Evolutionary conservation across 805 yeast species (phyloP), one percentile per base, ranked within the genome.

Genomic region (Cephaloascus albidus): DNA sequence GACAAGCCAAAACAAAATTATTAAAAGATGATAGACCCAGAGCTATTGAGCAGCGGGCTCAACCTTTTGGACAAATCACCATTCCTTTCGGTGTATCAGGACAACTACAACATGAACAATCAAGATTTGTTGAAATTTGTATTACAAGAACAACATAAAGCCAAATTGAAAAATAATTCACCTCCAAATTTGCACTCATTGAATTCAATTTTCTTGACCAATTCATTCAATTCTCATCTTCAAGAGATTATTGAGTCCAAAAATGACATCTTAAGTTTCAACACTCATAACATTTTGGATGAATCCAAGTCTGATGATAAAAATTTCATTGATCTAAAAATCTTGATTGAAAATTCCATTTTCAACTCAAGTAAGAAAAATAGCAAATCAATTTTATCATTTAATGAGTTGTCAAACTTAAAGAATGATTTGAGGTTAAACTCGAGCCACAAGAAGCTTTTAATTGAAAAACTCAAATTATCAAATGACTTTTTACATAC

Each of bases 331-430:
- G 64, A 66, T 45, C 51, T 69, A 47, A 60, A 63, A 45, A 58
- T 69, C 2, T 55, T 69, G 39, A 68, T 69, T 37, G 74, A 69
- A 47, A 68, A 68, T 46, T 58, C 70, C 3, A 61, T 65, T 15
- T 63, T 66, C 41, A 23, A 23, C 28, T 8, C 6, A 6, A 23
- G 28, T 12, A 60, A 58, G 36, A 51, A 65, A 27, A 53, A 56
- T 38, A 58, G 55, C 38, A 54, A 60, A 33, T 51, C 65, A 16
- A 55, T 66, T 4, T 42, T 66, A 20, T 51, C 68, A 3, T 47
- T 65, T 17, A 38, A 51, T 15, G 43, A 54, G 18, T 47, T 64
- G 36, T 51, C 55, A 20, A 41, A 37, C 6, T 42, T 66, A 43
- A 64, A 42, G 40, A 39, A n/a, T 36, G 33, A 15, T 57, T 63